These are phyloP conservation scores for Candida sojae DNA, from an alignment of 1,139 yeast genomes.

Conservation along the genomic window DNA sequence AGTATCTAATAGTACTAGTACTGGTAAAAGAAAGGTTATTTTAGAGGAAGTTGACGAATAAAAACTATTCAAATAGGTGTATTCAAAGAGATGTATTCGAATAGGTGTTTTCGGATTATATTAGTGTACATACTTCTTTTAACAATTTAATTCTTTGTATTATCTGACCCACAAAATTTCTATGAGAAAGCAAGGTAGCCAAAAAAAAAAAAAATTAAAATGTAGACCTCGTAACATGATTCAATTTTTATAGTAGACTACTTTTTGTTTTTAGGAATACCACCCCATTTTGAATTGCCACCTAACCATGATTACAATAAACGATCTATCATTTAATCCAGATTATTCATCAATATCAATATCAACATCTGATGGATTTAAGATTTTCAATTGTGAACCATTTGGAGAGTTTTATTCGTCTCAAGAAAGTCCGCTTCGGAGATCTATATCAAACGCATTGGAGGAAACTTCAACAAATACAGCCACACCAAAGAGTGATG, in stretches of 20 bases:
- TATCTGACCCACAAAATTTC: not conserved
- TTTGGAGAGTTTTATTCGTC: constrained; percentile 47
- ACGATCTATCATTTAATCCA: constrained; percentile 46
- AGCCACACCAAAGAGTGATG: constrained; percentile 8
- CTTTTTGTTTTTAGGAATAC: not conserved
- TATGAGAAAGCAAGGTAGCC: not conserved
- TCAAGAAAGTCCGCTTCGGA: constrained; percentile 13
- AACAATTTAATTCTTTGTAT: not conserved
- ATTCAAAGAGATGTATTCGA: too few relatives aligned
- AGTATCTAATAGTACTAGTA: constrained; percentile 13
- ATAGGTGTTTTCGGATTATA: too few relatives aligned
- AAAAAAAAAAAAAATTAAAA: not conserved
- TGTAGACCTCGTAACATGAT: not conserved
- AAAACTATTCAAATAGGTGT: not conserved
- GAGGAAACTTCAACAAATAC: constrained; percentile 6
- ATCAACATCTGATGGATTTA: constrained; percentile 34
- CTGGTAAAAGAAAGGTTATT: constrained; percentile 33
- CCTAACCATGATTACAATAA: constrained; percentile 20
- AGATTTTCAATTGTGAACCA: constrained; percentile 49
- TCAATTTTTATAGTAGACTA: not conserved
- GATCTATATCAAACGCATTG: constrained; percentile 16
- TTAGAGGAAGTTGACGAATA: constrained; percentile 53
- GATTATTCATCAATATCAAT: constrained; percentile 45
- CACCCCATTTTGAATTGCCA: too few relatives aligned
- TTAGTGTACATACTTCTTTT: too few relatives aligned